phyloP scores from a whole-genome alignment of 306 rosid genomes.

The Trifolium pratense region DNA sequence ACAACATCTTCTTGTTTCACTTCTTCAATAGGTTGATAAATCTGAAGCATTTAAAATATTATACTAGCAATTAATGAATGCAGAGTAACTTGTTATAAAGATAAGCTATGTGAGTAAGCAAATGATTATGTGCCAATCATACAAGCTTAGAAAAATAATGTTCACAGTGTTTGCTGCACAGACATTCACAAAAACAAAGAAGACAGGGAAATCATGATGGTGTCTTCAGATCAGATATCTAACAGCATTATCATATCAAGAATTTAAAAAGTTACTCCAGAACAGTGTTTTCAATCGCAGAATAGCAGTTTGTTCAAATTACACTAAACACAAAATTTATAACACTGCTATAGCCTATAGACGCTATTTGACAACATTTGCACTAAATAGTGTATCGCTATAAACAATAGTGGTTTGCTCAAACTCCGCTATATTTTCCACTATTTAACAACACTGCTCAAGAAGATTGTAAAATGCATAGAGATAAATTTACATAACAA shows the following conservation, averaged over 20 bases:
- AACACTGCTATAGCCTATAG: neutral
- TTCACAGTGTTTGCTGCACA: constrained; percentile 6
- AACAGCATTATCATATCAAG: constrained; percentile 4
- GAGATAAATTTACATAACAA: constrained; percentile 10
- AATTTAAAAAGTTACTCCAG: constrained; percentile 4
- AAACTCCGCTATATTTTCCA: neutral
- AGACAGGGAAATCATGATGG: constrained; percentile 2
- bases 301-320: neutral
- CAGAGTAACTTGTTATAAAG: constrained; percentile 23
- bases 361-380: neutral
- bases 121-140: constrained; percentile 15
- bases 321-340: neutral
- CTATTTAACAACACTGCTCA: neutral
- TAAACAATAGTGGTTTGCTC: neutral
- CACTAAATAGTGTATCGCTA: neutral
- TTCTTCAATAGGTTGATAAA: constrained; percentile 66
- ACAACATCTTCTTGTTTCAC: constrained; percentile 56
- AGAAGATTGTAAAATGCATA: constrained; percentile 6
- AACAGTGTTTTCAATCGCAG: neutral
- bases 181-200: constrained; percentile 19
- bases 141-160: constrained; percentile 9
- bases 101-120: constrained; percentile 12
- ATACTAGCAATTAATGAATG: constrained; percentile 20
- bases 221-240: constrained; percentile 10
- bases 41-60: constrained; percentile 51